Evolutionary conservation across 768 basidiomycete genomes (phyloP).

Genomic region (Leucocoprinus sp.): DNA sequence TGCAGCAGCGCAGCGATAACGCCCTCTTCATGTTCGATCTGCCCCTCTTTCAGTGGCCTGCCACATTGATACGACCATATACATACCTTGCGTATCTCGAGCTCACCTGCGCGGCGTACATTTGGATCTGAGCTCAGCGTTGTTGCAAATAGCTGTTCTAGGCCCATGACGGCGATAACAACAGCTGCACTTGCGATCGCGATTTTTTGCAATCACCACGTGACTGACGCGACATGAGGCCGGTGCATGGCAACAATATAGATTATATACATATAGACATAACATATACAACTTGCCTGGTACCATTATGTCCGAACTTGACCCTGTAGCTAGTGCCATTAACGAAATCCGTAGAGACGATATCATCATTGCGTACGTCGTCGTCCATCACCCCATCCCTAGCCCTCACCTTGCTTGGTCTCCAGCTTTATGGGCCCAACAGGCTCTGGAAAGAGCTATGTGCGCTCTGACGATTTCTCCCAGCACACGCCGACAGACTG

Average conservation of each 20-base stretch:
- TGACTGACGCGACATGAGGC: conserved; percentile 5
- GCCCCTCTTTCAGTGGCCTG: no score
- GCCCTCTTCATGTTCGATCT: conserved; percentile 78
- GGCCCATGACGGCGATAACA: conserved; percentile 44
- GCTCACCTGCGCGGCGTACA: conserved; percentile 76
- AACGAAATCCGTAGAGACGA: conserved; percentile 14
- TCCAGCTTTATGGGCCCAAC: conserved; percentile 20
- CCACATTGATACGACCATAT: no score
- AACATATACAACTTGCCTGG: background rate
- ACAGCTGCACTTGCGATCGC: background rate
- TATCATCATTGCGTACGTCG: conserved; percentile 18
- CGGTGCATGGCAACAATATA: no score
- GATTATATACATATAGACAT: no score
- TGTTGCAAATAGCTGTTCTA: conserved; percentile 71
- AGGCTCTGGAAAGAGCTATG: conserved; percentile 20
- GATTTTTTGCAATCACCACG: background rate
- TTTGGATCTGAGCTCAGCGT: conserved; percentile 83
- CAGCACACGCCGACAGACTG: no score
- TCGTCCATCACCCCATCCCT: background rate
- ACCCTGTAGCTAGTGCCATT: background rate
- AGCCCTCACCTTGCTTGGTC: background rate
- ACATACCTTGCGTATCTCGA: conserved; percentile 77
- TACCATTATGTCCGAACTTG: background rate
- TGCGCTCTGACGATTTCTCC: conserved; percentile 5
- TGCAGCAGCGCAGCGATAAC: conserved; percentile 77